Percentiles rank a stretch among this genome's conserved stretches.
These are phyloP conservation scores for Ogataea paraovalis DNA, from an alignment of 805 yeast species.

Conservation along the genomic window DNA sequence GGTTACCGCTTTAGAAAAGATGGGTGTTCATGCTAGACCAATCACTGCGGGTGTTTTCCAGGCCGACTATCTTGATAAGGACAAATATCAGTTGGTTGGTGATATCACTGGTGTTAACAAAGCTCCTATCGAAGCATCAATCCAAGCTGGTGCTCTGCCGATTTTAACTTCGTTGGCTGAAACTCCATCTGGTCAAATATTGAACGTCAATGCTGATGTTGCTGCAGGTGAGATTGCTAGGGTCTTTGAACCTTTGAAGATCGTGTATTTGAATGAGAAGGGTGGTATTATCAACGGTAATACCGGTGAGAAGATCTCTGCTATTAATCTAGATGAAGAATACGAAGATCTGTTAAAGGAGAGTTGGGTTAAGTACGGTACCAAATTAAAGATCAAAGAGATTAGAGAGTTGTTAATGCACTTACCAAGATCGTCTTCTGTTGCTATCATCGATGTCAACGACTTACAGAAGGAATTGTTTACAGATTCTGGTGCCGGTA, in stretches of 20 bases:
- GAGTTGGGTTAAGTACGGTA: slow-evolving; percentile 98
- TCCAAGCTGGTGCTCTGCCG: slow-evolving; percentile 94
- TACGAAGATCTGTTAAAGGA: slow-evolving; percentile 86
- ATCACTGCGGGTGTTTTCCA: slow-evolving; percentile 96
- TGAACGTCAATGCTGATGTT: slow-evolving; percentile 97
- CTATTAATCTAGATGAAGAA: slow-evolving; percentile 93
- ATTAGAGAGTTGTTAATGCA: slow-evolving; percentile 91
- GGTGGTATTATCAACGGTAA: slow-evolving; percentile 95
- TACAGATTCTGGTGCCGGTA: slow-evolving; percentile 99
- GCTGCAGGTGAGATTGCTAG: slow-evolving; percentile 98
- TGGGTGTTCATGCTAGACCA: slow-evolving; percentile 98
- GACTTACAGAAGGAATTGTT: slow-evolving; percentile 96
- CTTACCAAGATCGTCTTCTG: slow-evolving; percentile 95
- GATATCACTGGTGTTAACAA: slow-evolving; percentile 82
- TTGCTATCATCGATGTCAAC: slow-evolving; percentile 92
- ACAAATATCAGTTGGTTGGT: slow-evolving; percentile 90
- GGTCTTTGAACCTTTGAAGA: slow-evolving; percentile 94
- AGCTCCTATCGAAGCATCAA: slow-evolving; percentile 87
- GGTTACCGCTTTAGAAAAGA: slow-evolving; percentile 91
- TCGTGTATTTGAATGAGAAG: slow-evolving; percentile 93
- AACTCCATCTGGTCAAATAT: slow-evolving; percentile 92
- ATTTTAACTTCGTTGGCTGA: slow-evolving; percentile 95
- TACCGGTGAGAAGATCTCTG: slow-evolving; percentile 84
- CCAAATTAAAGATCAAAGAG: slow-evolving; percentile 94
- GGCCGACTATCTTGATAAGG: slow-evolving; percentile 87